These are phyloP conservation scores for Cryoendolithus antarcticus DNA, from an alignment of 2,329 filamentous ascomycete species.

Conservation along the genomic window DNA sequence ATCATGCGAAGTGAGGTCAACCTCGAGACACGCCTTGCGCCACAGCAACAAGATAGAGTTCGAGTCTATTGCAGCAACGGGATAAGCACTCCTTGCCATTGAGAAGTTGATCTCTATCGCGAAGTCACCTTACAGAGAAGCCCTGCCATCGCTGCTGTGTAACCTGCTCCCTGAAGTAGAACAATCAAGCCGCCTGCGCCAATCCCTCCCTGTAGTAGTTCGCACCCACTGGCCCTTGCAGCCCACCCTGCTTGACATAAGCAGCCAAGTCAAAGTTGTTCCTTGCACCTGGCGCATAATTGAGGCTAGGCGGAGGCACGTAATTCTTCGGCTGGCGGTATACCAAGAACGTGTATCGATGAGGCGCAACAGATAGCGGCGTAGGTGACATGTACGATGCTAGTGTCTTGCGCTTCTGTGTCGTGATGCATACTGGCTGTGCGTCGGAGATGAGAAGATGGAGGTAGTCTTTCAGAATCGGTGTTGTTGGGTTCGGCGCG, in stretches of 20 bases:
- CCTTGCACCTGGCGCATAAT: constrained; percentile 8
- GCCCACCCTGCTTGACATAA: constrained; percentile 7
- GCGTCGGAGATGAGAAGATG: constrained; percentile 13
- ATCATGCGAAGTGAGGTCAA: no score
- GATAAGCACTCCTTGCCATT: no score
- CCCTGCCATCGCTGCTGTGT: no score
- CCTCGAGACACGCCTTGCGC: no score
- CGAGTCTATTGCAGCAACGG: no score
- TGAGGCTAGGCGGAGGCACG: constrained; percentile 7
- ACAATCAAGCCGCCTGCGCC: constrained; percentile 2
- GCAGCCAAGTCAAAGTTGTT: constrained; percentile 11
- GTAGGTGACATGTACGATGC: constrained; percentile 10
- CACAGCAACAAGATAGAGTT: no score
- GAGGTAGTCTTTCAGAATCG: constrained; percentile 10
- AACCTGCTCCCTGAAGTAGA: no score
- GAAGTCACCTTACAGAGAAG: no score
- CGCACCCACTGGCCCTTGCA: constrained; percentile 10
- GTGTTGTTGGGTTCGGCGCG: constrained; percentile 10
- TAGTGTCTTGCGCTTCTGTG: constrained; percentile 8
- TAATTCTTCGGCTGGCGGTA: constrained; percentile 15
- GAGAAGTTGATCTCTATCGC: no score
- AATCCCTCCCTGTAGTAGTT: constrained; percentile 10
- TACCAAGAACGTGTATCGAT: constrained; percentile 14
- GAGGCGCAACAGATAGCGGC: constrained; percentile 9
- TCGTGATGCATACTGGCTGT: constrained; percentile 13